Evolutionary conservation across 306 rosid genomes (phyloP).

Genomic region (Castanospermum australe): DNA sequence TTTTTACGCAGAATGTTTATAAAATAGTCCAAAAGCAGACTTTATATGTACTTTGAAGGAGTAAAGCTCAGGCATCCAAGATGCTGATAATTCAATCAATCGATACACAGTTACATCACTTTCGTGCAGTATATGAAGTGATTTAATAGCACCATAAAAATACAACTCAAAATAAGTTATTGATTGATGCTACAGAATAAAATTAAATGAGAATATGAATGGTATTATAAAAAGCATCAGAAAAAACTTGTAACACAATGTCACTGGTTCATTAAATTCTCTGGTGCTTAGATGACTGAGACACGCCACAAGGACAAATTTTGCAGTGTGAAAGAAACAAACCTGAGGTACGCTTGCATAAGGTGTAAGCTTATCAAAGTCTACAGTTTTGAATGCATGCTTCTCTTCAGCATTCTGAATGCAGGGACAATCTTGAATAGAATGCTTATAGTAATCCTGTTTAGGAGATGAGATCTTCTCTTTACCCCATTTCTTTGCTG

Average conservation of each 20-base stretch:
- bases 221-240: constrained; percentile 22
- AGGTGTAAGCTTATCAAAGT: constrained; percentile 66
- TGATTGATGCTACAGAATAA: constrained; percentile 16
- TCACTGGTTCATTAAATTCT: neutral
- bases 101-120: constrained; percentile 82
- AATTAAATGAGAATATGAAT: constrained; percentile 3
- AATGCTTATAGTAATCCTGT: constrained; percentile 36
- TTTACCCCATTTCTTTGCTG: constrained; percentile 93
- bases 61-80: constrained; percentile 91
- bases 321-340: constrained; percentile 18
- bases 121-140: constrained; percentile 47
- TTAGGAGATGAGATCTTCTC: constrained; percentile 55
- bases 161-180: neutral
- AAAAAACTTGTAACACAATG: constrained; percentile 1
- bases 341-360: constrained; percentile 72
- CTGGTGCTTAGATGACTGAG: constrained; percentile 6
- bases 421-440: constrained; percentile 37
- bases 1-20: constrained; percentile 11
- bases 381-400: constrained; percentile 32
- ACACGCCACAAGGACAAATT: neutral
- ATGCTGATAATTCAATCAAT: constrained; percentile 77
- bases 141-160: neutral
- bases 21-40: constrained; percentile 24
- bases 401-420: constrained; percentile 39
- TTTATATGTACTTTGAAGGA: constrained; percentile 68